Evolutionary conservation across 768 basidiomycete species (phyloP), one percentile per base, ranked within the genome.

Genomic region (Phylloporus rhodoxanthus): DNA sequence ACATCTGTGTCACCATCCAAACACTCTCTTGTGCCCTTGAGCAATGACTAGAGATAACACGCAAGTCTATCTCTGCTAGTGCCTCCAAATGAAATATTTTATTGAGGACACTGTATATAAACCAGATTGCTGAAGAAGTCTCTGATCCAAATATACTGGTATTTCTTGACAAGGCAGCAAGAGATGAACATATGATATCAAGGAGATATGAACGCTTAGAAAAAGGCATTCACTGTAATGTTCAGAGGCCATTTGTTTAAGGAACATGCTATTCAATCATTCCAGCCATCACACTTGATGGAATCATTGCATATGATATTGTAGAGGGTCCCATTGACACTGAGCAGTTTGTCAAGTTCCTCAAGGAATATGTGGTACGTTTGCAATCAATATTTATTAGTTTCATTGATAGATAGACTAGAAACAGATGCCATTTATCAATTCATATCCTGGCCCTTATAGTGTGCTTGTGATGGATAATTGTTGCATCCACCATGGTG

Each of bases 381-480:
- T 26, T 5, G 5, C 21, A 29, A 2, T 2, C 6, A 5, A 29
- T 8, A 29, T 29, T 29, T 29, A 2, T 29, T 29, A 8, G 8
- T 29, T 10, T 8, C 28, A 29, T 29, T 29, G 21, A 29, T 29
- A 8, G 28, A 29, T 8, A 7, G 9, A 7, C 10, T 29, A 23
- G 21, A 23, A 23, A 42, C 8, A 42, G 41, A 42, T 42, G 41
- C 41, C 41, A 17, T 28, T 42, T 13, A 42, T 26, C 6, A 42
- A 28, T 25, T 26, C 41, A 9, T 42, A 42, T 42, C 17, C 41
- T 17, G n/a, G 41, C 11, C 26, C 41, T 9, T 8, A 2, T 4
- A 42, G 41, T 11, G 3, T 65, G 1, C 48, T 63, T 9, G 23
- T 65, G 4, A 52, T 61, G 15, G 58, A 65, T 26, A 65, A 61